phyloP scores from a whole-genome alignment of 495 filamentous ascomycete species.

The Penicillium argentinense region DNA sequence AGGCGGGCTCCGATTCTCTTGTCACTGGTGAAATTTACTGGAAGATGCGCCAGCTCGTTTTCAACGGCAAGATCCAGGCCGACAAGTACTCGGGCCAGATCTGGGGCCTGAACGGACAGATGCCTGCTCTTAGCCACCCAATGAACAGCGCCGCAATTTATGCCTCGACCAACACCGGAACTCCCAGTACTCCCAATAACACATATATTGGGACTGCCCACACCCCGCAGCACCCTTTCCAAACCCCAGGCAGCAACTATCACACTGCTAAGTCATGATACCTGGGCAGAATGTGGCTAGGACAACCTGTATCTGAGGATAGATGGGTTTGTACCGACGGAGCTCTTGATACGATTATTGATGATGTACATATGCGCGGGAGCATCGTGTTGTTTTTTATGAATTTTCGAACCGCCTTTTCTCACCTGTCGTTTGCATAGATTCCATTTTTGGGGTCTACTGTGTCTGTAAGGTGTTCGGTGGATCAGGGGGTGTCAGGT shows the following conservation, averaged over 20 bases:
- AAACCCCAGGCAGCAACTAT: constrained; percentile 68
- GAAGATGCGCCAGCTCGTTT: constrained; percentile 79
- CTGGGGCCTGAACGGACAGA: constrained; percentile 77
- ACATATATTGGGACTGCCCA: constrained; percentile 51
- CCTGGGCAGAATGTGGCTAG: neutral
- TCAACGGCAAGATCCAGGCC: constrained; percentile 73
- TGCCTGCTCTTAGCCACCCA: constrained; percentile 46
- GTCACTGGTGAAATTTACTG: constrained; percentile 94
- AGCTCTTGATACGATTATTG: constrained; percentile 30
- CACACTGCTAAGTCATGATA: constrained; percentile 38
- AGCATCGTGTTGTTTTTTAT: constrained; percentile 26
- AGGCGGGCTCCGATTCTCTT: constrained; percentile 87
- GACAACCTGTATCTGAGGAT: neutral
- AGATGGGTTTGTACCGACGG: constrained; percentile 1
- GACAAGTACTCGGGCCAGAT: constrained; percentile 79
- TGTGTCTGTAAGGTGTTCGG: constrained; percentile 22
- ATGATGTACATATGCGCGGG: constrained; percentile 35
- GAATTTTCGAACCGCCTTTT: constrained; percentile 29
- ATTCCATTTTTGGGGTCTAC: constrained; percentile 11
- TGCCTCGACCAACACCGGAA: constrained; percentile 53
- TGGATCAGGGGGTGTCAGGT: constrained; percentile 24
- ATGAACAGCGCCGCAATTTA: constrained; percentile 59
- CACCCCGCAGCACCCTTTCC: constrained; percentile 54
- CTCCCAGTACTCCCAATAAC: constrained; percentile 72
- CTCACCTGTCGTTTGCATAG: constrained; percentile 23